Base-by-base conservation (phyloP, 805 yeast genomes). In the Candida andamanensis region DNA sequence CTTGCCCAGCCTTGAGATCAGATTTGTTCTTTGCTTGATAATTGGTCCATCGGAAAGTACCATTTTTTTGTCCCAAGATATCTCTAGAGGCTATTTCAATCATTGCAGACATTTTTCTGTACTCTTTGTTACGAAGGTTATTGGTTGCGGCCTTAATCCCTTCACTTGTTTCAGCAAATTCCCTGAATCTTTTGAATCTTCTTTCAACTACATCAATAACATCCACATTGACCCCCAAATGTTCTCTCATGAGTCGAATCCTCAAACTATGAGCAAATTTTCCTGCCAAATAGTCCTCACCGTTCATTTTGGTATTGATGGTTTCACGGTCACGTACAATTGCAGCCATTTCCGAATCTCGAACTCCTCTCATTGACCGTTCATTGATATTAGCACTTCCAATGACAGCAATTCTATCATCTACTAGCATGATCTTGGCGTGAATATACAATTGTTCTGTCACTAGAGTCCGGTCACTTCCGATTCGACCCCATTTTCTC, bases 341-440 rank as follows among this genome's bases (percentile, higher is more conserved):
- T 1, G 89, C 85, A 3, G 96, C 95, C 24, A 92, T 81, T 50
- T 92, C 99, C 4, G 97, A 87, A 52, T 92, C 99, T 53, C 98
- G 72, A 14, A 70, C 68, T 11, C 99, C 99, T 46, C 92, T 69
- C 86, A 89, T 89, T 0, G 97, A 90, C 47, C 99, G 72, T 55
- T 92, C 99, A 51, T 92, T 92, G 39, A 92, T 85, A 50, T 92
- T 92, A 0, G 99, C 99, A 49, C 96, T 85, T 2, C 99, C 98
- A 49, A 92, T 89, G 26, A 92, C 82, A 4, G 95, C 97, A 28
- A 80, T 75, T 29, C 95, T 70, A 50, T 92, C 98, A 60, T 92
- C 99, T 8, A 82, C 96, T 46, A 92, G 72, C 78, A 92, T 72
- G 6, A 81, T 74, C 53, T 92, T 92, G 1, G 95, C 95, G 56